Evolutionary conservation across 2,329 filamentous ascomycete species (phyloP).

Genomic region (Calonectria leucothoes): DNA sequence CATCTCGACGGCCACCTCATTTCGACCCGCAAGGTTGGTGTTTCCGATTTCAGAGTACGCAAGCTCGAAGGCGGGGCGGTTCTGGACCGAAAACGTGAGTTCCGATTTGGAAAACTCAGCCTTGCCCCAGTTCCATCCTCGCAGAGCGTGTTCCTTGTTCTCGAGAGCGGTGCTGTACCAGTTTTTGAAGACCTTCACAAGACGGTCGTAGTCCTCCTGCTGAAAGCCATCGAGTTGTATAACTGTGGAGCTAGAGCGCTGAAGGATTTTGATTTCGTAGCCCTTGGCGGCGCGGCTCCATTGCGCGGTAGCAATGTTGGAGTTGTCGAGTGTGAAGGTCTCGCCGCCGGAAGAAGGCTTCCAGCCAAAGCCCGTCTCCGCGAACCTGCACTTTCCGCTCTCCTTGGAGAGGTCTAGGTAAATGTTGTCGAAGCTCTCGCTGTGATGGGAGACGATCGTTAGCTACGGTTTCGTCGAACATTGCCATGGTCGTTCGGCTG

Average conservation of each 20-base stretch:
- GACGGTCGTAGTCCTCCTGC: conserved; percentile 92
- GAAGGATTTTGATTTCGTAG: conserved; percentile 92
- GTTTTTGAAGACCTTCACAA: conserved; percentile 94
- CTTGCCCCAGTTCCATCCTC: conserved; percentile 99
- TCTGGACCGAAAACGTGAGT: conserved; percentile 96
- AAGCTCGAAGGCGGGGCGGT: conserved; percentile 94
- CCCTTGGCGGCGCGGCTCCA: conserved; percentile 96
- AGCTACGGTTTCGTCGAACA: conserved; percentile 25
- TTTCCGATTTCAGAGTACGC: conserved; percentile 98
- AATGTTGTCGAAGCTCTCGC: conserved; percentile 97
- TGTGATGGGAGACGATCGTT: conserved; percentile 43
- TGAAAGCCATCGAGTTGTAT: conserved; percentile 96
- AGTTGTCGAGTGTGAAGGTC: conserved; percentile 91
- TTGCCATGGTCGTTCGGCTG: not conserved
- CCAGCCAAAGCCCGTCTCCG: conserved; percentile 95
- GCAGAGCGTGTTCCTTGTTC: conserved; percentile 90
- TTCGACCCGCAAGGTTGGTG: conserved; percentile 96
- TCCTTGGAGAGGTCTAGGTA: conserved; percentile 95
- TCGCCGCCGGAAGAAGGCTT: conserved; percentile 89
- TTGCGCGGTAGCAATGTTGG: conserved; percentile 86
- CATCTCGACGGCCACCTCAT: conserved; percentile 97
- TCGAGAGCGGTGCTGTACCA: conserved; percentile 97
- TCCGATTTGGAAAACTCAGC: conserved; percentile 96
- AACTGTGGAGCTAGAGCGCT: conserved; percentile 80
- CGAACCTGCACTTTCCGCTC: conserved; percentile 92